Conservation (phyloP, 75 land plant genomes). For the Isoetes taiwanensis region DNA sequence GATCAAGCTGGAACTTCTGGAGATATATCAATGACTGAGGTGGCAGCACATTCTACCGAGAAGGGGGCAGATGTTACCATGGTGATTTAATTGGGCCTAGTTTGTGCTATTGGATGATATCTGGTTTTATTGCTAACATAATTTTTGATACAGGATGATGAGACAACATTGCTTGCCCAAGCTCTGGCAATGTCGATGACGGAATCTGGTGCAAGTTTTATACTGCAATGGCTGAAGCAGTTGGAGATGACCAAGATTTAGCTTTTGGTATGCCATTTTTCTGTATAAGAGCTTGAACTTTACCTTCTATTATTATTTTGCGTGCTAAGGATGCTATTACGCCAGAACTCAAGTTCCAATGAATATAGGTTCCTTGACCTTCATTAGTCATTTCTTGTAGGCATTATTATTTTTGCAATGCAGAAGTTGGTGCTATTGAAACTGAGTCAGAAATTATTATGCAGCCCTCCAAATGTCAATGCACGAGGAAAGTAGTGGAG, state of each 20-base stretch:
- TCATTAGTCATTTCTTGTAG: no score
- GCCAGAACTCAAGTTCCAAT: no score
- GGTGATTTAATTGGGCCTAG: background rate
- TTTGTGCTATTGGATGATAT: background rate
- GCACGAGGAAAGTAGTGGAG: conserved; percentile 40
- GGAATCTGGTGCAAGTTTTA: no score
- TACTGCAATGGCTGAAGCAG: conserved; percentile 62
- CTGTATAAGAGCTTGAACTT: background rate
- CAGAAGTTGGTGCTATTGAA: background rate
- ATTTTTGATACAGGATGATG: conserved; percentile 43
- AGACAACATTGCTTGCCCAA: conserved; percentile 50
- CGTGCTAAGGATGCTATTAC: no score
- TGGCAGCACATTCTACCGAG: conserved; percentile 19
- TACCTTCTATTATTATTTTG: background rate
- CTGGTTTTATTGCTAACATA: background rate
- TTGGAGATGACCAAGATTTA: conserved; percentile 65
- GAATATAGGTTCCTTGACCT: no score
- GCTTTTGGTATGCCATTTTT: conserved; percentile 44
- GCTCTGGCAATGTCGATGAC: conserved; percentile 91
- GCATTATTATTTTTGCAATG: no score
- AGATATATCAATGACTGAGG: conserved; percentile 70
- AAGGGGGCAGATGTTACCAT: conserved; percentile 39
- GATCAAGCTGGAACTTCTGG: conserved; percentile 39
- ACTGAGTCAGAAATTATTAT: background rate
- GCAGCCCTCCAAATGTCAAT: conserved; percentile 86